phyloP scores from a whole-genome alignment of 768 basidiomycete species.

The Collybia nuda region DNA sequence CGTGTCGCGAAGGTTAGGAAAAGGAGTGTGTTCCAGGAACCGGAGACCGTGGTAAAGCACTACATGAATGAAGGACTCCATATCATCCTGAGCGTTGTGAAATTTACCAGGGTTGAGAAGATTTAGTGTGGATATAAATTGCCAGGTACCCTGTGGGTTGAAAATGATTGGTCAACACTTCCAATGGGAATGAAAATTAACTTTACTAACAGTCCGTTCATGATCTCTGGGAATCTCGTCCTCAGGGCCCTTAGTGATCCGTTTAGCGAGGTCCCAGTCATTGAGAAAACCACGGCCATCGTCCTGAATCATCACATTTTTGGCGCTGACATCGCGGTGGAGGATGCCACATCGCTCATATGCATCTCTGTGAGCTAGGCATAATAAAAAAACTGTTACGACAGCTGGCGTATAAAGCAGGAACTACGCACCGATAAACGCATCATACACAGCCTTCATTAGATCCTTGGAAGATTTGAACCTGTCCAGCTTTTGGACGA shows the following conservation, averaged over 20 bases:
- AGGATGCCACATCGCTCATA: background rate
- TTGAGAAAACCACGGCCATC: slow-evolving; percentile 1
- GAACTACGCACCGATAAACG: slow-evolving; percentile 16
- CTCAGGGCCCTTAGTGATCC: background rate
- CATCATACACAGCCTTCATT: slow-evolving; percentile 13
- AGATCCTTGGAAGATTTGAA: slow-evolving; percentile 14
- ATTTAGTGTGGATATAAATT: slow-evolving; percentile 2
- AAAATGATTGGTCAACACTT: background rate
- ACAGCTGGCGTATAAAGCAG: background rate
- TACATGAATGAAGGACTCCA: background rate
- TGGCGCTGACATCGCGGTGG: slow-evolving; percentile 1
- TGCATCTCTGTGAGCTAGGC: slow-evolving; percentile 3
- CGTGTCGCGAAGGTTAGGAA: background rate
- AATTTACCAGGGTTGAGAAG: background rate
- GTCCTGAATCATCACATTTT: background rate
- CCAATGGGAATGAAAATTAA: background rate
- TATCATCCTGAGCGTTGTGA: background rate
- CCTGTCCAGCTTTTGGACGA: slow-evolving; percentile 5
- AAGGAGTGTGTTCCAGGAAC: background rate
- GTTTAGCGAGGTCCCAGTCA: slow-evolving; percentile 3
- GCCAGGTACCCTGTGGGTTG: background rate
- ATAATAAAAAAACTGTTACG: background rate
- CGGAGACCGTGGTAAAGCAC: slow-evolving; percentile 1
- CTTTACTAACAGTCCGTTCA: background rate
- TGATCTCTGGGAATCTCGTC: no score